These are phyloP conservation scores for Starmera amethionina DNA, from an alignment of 805 yeast species.

Conservation along the genomic window DNA sequence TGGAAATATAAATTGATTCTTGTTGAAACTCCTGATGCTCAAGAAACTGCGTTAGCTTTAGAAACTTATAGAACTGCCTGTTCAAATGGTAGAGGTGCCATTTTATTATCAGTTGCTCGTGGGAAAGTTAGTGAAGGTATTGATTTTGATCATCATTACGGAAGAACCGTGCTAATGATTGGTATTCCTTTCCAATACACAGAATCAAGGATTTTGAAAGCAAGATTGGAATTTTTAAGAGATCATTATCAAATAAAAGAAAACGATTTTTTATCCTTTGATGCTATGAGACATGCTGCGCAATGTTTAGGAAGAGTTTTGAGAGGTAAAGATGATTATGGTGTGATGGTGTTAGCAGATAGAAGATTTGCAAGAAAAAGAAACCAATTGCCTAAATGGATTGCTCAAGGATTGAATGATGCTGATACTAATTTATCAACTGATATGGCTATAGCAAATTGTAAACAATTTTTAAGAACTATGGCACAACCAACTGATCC, in stretches of 20 bases:
- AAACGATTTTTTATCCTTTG: slow-evolving; percentile 91
- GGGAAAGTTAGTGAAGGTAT: slow-evolving; percentile 98
- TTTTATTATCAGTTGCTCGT: slow-evolving; percentile 92
- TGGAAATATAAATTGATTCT: slow-evolving; percentile 94
- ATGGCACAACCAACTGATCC: slow-evolving; percentile 92
- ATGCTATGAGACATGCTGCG: slow-evolving; percentile 99
- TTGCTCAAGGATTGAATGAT: slow-evolving; percentile 83
- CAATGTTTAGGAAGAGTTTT: slow-evolving; percentile 96
- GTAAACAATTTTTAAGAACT: slow-evolving; percentile 83
- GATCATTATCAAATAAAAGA: slow-evolving; percentile 91
- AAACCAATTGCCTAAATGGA: slow-evolving; percentile 92
- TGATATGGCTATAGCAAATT: slow-evolving; percentile 94
- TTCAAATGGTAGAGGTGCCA: slow-evolving; percentile 96
- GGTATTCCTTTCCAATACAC: slow-evolving; percentile 99
- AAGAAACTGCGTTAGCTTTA: slow-evolving; percentile 90
- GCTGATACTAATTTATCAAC: slow-evolving; percentile 89
- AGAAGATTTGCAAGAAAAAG: slow-evolving; percentile 82
- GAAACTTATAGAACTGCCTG: slow-evolving; percentile 96
- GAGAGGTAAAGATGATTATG: slow-evolving; percentile 97
- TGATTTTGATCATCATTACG: slow-evolving; percentile 98
- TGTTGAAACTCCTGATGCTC: slow-evolving; percentile 99
- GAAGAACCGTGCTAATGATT: slow-evolving; percentile 95
- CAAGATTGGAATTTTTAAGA: slow-evolving; percentile 85
- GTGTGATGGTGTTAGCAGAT: slow-evolving; percentile 97
- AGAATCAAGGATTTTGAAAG: slow-evolving; percentile 90